Evolutionary conservation across 768 basidiomycete genomes (phyloP), one percentile per base, ranked within the genome.

Genomic region (Obba rivulosa): DNA sequence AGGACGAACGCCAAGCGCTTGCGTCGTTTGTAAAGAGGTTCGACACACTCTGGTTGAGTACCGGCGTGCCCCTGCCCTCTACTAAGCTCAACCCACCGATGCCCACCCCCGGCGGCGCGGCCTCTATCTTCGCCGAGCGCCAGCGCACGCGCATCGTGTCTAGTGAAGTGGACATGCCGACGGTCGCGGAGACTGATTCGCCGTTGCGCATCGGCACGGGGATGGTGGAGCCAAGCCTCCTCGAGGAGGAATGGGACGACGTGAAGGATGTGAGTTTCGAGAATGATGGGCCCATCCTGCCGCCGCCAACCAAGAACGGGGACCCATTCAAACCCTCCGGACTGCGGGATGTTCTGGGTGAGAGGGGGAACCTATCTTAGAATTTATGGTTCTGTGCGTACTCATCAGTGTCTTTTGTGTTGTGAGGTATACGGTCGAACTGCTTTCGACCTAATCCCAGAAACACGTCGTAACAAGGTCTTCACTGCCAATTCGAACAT

Each of bases 21-120:
- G 79, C 85, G 3, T 77, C 87, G 5, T 92, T 92, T 57, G 90
- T 92, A 39, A 74, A 72, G 63, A 88, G 86, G 62, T 89, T 92
- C 58, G 90, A 92, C 65, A 74, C 87, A 10, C 65, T 87, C 22
- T 85, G 84, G 0, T 60, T 85, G 25, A 66, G 66, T 8, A 62
- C 66, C 8, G 66, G 68, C 13, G 52, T 58, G 4, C 53, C 64
- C 18, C 49, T 64, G 16, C 58, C 73, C 2, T 51, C 57, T 3
- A 64, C 74, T 17, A 79, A 75, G 50, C 63, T 72, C n/a, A 67
- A 67, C 21, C 72, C 68, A 4, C 72, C 75, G 3, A 75, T 74
- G 68, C 79, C 76, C 1, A 70, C 68, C 2, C 71, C 74, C 3
- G 76, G 81, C 13, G 77, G 79, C 8, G 76, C 79, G 0, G 61